Conservation (phyloP, 345 rosid species). For the Salix caprea region DNA sequence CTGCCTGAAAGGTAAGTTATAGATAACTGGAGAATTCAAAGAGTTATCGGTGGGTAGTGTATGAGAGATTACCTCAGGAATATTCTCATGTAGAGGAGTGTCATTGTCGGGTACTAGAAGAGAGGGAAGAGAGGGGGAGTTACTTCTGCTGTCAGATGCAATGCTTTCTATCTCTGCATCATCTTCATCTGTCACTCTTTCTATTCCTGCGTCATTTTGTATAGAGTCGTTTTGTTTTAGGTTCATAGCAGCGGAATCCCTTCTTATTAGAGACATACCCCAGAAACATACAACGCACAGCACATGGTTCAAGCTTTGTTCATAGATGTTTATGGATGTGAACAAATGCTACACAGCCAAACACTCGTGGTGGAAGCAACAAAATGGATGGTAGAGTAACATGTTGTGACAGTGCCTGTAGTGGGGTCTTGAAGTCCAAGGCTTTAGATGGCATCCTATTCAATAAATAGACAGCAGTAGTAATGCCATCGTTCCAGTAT, state of each 20-base stretch:
- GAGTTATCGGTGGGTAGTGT: fast-evolving
- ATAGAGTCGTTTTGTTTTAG: neutral
- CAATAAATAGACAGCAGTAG: neutral
- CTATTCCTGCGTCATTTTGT: too few species aligned
- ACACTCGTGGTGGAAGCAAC: neutral
- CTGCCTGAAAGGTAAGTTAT: too few species aligned
- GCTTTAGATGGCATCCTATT: neutral
- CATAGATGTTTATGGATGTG: too few species aligned
- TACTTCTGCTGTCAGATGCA: too few species aligned
- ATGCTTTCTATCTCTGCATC: too few species aligned
- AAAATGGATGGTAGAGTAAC: neutral
- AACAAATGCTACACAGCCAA: too few species aligned
- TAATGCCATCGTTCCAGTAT: neutral
- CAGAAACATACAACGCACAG: neutral
- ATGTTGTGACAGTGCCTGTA: neutral
- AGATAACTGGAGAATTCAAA: too few species aligned
- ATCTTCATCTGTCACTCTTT: too few species aligned
- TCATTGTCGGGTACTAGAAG: too few species aligned
- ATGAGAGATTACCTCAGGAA: too few species aligned
- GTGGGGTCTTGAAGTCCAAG: neutral
- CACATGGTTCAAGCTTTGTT: neutral
- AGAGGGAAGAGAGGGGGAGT: fast-evolving
- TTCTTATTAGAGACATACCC: neutral
- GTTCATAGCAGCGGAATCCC: neutral
- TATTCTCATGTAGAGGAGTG: too few species aligned